Evolutionary conservation across 2,329 filamentous ascomycete genomes (phyloP).

Genomic region (Fusarium stilboides): DNA sequence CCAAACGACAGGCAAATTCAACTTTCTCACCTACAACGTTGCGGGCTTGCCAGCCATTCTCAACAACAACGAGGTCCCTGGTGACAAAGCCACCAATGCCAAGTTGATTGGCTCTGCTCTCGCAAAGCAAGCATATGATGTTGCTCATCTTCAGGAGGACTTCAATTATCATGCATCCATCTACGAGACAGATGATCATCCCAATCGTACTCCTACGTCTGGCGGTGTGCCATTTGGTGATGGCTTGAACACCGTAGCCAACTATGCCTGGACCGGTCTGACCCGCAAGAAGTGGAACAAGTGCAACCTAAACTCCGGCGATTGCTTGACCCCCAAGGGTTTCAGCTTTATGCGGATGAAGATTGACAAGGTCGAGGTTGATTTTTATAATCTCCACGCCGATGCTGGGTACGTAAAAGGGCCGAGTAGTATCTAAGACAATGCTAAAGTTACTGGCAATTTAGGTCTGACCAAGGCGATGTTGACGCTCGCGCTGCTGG

Average conservation of each 20-base stretch:
- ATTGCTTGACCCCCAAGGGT: conserved; percentile 79
- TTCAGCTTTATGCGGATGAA: conserved; percentile 76
- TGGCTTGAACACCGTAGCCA: conserved; percentile 75
- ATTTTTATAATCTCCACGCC: conserved; percentile 77
- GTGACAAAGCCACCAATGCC: conserved; percentile 73
- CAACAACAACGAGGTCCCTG: conserved; percentile 70
- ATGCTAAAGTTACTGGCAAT: not conserved
- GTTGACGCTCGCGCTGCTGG: conserved; percentile 70
- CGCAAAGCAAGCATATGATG: conserved; percentile 69
- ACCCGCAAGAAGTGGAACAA: conserved; percentile 71
- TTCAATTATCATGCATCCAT: conserved; percentile 78
- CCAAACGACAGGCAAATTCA: conserved; percentile 59
- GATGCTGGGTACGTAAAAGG: conserved; percentile 65
- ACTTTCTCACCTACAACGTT: conserved; percentile 70
- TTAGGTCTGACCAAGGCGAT: conserved; percentile 65
- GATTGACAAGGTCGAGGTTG: conserved; percentile 69
- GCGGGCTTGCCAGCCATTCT: conserved; percentile 71
- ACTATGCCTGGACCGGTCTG: conserved; percentile 68
- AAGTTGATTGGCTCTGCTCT: conserved; percentile 70
- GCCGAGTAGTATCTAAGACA: rapidly evolving
- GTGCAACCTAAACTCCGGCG: conserved; percentile 71
- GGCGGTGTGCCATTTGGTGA: conserved; percentile 75
- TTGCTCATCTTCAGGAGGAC: conserved; percentile 78
- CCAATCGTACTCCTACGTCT: conserved; percentile 74
- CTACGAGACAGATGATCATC: conserved; percentile 72